Percentiles rank a stretch among this genome's conserved stretches.
These are phyloP conservation scores for Striga asiatica DNA, from an alignment of 257 asterid species.

Conservation along the genomic window DNA sequence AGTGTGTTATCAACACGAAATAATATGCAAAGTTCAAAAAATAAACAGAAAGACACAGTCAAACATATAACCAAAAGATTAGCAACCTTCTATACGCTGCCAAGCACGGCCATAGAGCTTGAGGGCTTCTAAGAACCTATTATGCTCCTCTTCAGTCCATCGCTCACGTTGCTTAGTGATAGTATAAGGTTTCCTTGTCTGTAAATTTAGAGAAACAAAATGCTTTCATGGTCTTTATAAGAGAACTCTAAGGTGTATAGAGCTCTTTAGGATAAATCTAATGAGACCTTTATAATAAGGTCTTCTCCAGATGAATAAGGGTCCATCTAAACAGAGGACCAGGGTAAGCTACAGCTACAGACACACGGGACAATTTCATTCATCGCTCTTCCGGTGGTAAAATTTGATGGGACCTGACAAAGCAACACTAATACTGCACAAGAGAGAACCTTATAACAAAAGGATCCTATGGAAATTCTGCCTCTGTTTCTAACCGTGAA, in stretches of 20 bases:
- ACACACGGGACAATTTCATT: constrained; percentile 28
- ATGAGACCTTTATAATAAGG: constrained; percentile 51
- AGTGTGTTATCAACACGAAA: constrained; percentile 5
- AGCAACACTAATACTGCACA: constrained; percentile 62
- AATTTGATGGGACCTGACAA: constrained; percentile 33
- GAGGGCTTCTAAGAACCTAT: constrained; percentile 80
- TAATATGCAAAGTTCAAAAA: not conserved
- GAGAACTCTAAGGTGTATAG: constrained; percentile 3
- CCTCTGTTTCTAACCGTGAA: too few relatives aligned
- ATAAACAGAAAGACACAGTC: too few relatives aligned
- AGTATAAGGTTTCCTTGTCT: constrained; percentile 93
- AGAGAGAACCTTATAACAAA: constrained; percentile 36
- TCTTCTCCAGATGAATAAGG: constrained; percentile 86
- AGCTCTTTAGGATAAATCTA: not conserved
- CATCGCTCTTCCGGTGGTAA: constrained; percentile 32
- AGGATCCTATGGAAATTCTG: constrained; percentile 24
- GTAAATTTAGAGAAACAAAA: constrained; percentile 18
- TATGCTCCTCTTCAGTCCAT: constrained; percentile 99
- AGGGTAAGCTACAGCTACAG: constrained; percentile 28
- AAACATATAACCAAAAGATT: too few relatives aligned
- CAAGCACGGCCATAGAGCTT: constrained; percentile 98
- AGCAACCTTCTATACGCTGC: constrained; percentile 99
- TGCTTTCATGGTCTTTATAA: not conserved
- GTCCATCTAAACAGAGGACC: constrained; percentile 54
- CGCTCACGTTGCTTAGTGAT: constrained; percentile 95